These are phyloP conservation scores for Botrytis squamosa DNA, from an alignment of 2,329 filamentous ascomycete genomes.

Conservation along the genomic window DNA sequence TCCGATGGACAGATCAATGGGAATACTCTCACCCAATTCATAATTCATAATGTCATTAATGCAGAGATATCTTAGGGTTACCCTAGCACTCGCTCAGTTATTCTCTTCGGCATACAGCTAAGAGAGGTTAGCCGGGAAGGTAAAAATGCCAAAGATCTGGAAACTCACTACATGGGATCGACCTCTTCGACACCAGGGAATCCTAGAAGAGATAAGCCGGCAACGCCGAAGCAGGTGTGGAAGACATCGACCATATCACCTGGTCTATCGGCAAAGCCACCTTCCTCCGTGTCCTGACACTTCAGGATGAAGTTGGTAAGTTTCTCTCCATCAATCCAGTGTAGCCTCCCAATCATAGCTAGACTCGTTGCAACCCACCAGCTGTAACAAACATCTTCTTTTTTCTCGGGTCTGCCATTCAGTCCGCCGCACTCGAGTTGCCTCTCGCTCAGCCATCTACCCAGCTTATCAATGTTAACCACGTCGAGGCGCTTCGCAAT, in stretches of 20 bases:
- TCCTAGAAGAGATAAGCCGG: slow-evolving; percentile 80
- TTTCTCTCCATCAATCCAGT: slow-evolving; percentile 89
- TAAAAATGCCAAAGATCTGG: background rate
- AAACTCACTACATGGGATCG: slow-evolving; percentile 77
- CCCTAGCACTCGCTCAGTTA: slow-evolving; percentile 59
- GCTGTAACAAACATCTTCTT: slow-evolving; percentile 96
- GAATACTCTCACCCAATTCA: background rate
- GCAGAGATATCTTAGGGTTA: slow-evolving; percentile 27
- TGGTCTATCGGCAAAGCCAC: slow-evolving; percentile 86
- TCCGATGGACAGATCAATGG: background rate
- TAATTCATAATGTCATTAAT: slow-evolving; percentile 3
- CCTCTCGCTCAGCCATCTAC: slow-evolving; percentile 88
- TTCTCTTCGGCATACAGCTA: slow-evolving; percentile 70
- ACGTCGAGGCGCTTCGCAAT: slow-evolving; percentile 81
- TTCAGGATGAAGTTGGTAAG: slow-evolving; percentile 78
- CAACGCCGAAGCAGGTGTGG: slow-evolving; percentile 86
- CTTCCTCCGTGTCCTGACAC: slow-evolving; percentile 81
- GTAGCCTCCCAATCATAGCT: slow-evolving; percentile 79
- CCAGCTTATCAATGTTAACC: slow-evolving; percentile 78
- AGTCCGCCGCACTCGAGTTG: slow-evolving; percentile 84
- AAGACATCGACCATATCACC: slow-evolving; percentile 97
- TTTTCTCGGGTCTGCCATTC: slow-evolving; percentile 92
- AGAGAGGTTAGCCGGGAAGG: slow-evolving; percentile 24
- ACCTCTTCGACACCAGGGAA: slow-evolving; percentile 76
- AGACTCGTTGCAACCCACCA: slow-evolving; percentile 98